phyloP scores from a whole-genome alignment of 164 flowering plant species.

The Magnolia sinica region DNA sequence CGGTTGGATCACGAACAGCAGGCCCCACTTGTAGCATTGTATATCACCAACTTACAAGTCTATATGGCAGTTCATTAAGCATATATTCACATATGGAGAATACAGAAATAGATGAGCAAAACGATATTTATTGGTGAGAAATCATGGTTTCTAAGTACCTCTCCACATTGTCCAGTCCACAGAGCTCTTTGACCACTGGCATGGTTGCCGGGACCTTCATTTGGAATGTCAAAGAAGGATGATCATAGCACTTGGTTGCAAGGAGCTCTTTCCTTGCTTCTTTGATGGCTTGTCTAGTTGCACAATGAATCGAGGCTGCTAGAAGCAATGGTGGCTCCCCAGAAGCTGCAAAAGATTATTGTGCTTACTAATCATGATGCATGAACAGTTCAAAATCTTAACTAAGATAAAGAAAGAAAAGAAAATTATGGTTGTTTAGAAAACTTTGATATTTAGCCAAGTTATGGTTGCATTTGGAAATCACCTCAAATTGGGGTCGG shows the following conservation, averaged over 20 bases:
- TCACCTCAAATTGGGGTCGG: no score
- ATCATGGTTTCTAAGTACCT: constrained; percentile 47
- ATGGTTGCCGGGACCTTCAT: constrained; percentile 79
- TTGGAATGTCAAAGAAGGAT: constrained; percentile 28
- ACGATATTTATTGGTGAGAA: not conserved
- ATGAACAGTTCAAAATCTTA: no score
- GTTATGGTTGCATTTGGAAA: no score
- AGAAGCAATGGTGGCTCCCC: constrained; percentile 92
- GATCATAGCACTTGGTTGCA: constrained; percentile 20
- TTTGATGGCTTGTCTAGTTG: constrained; percentile 69
- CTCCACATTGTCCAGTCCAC: constrained; percentile 77
- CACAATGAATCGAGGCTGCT: constrained; percentile 77
- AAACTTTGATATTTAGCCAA: no score
- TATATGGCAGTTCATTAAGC: no score
- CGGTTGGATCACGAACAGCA: no score
- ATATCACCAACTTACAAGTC: no score
- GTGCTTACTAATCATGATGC: not conserved
- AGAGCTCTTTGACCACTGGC: constrained; percentile 82
- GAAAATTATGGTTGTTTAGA: no score
- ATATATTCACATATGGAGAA: no score
- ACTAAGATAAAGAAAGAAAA: no score
- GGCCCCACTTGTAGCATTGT: no score
- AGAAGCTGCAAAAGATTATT: constrained; percentile 51
- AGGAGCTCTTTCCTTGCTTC: constrained; percentile 64
- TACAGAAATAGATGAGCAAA: no score